A percentile compares a stretch with the other conserved stretches of the same genome.
phyloP scores from a whole-genome alignment of 768 basidiomycete genomes.

The Coprinopsis sp. region DNA sequence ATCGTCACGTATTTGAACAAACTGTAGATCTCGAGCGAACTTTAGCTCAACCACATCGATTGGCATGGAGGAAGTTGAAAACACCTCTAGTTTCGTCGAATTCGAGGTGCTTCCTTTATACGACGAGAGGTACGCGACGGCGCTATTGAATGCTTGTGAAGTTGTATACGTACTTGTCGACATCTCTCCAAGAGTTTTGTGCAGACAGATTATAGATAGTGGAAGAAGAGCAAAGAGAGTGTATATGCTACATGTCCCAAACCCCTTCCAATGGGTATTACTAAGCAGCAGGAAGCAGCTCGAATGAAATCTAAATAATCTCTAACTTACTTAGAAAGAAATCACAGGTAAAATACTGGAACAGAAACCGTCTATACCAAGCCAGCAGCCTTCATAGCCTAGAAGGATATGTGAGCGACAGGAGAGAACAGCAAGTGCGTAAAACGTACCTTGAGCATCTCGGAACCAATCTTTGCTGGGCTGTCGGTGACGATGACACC shows the following conservation, averaged over 20 bases:
- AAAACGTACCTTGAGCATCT: conserved; percentile 79
- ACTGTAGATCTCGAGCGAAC: conserved; percentile 65
- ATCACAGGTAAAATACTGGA: neutral
- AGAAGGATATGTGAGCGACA: conserved; percentile 9
- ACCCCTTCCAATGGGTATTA: neutral
- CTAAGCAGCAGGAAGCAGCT: neutral
- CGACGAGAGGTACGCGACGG: conserved; percentile 58
- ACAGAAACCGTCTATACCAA: conserved; percentile 37
- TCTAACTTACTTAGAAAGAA: conserved; percentile 19
- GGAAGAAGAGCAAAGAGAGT: no score
- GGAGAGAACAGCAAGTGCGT: neutral
- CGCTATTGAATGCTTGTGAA: conserved; percentile 46
- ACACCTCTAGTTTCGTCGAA: conserved; percentile 65
- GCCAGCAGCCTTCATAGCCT: conserved; percentile 81
- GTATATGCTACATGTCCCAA: neutral
- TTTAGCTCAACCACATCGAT: conserved; percentile 23
- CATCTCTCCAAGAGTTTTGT: no score
- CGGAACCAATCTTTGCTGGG: conserved; percentile 88
- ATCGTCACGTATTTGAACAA: conserved; percentile 75
- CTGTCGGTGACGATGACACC: conserved; percentile 93
- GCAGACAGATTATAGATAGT: no score
- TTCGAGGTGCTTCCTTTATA: conserved; percentile 54
- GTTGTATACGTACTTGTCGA: conserved; percentile 19
- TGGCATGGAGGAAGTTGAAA: neutral
- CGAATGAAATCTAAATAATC: conserved; percentile 5